Percentiles rank a stretch among this genome's conserved stretches.
These are phyloP conservation scores for Astrephomene gubernaculifera DNA, from an alignment of 139 green algal species.

Conservation along the genomic window DNA sequence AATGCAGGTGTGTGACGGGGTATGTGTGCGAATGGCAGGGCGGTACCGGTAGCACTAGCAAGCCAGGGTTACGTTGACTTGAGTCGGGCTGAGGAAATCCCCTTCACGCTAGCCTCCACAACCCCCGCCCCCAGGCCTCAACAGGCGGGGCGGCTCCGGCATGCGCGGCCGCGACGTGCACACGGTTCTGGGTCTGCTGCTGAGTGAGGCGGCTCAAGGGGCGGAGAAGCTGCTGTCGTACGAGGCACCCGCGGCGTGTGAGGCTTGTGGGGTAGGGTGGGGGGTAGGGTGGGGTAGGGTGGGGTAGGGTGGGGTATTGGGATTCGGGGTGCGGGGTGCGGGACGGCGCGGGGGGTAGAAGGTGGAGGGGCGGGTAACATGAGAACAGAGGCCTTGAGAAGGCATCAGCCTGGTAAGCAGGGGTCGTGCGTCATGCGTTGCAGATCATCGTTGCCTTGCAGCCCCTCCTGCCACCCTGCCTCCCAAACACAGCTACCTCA, in stretches of 20 bases:
- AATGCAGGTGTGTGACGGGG: background rate
- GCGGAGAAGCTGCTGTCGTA: conserved; percentile 37
- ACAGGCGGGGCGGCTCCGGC: background rate
- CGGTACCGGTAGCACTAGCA: too few species aligned
- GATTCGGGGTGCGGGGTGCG: too few species aligned
- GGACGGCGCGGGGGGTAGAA: background rate
- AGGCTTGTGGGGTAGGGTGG: conserved; percentile 9
- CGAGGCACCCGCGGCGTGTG: conserved; percentile 31
- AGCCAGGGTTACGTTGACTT: background rate
- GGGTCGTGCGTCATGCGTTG: too few species aligned
- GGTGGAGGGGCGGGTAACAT: background rate
- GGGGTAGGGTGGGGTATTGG: background rate
- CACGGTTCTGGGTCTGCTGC: conserved; percentile 54
- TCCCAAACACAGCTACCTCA: too few species aligned
- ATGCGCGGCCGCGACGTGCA: conserved; percentile 45
- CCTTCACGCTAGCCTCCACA: background rate
- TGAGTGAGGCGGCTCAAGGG: conserved; percentile 51
- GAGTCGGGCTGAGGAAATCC: background rate
- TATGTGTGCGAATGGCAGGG: too few species aligned
- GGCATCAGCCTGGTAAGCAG: too few species aligned
- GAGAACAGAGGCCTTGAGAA: background rate
- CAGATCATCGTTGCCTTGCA: too few species aligned
- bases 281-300: background rate
- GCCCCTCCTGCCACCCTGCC: too few species aligned
- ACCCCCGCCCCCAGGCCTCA: background rate